Conservation (phyloP, 352 stramenopile species). For the Hyaloperonospora brassicae region DNA sequence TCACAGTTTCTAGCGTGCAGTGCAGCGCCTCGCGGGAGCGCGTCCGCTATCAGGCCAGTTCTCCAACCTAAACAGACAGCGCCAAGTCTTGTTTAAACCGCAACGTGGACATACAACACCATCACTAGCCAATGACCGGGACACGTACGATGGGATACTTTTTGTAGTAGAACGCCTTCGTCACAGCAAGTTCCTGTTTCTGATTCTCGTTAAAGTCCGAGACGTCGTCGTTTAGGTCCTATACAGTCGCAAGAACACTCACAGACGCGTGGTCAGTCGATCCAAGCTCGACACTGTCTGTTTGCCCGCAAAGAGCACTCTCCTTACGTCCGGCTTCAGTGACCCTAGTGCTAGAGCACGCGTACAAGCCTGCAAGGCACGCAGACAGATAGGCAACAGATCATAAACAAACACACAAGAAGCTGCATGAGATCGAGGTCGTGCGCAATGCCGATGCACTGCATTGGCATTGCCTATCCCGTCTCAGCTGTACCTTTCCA, state of each 20-base stretch:
- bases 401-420: neutral
- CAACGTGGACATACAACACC: neutral
- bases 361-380: conserved; percentile 50
- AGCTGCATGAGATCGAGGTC: too few relatives aligned
- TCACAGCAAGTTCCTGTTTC: conserved; percentile 51
- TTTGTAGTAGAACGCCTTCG: conserved; percentile 71
- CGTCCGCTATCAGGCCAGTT: conserved; percentile 26
- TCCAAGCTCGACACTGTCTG: neutral
- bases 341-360: conserved; percentile 61
- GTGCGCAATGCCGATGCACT: too few relatives aligned
- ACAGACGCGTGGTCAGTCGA: neutral
- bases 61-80: conserved; percentile 32
- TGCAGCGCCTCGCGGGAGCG: neutral
- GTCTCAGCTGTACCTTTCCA: conserved; percentile 34
- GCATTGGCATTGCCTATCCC: neutral
- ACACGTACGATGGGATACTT: conserved; percentile 79
- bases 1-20: too few relatives aligned
- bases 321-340: conserved; percentile 52
- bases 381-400: neutral
- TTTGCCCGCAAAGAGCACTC: neutral
- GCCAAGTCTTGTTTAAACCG: conserved; percentile 3
- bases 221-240: conserved; percentile 70
- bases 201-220: conserved; percentile 62
- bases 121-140: neutral
- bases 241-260: neutral